Conservation (phyloP, 2,329 filamentous ascomycete species). For the Dichotomopilus funicola region DNA sequence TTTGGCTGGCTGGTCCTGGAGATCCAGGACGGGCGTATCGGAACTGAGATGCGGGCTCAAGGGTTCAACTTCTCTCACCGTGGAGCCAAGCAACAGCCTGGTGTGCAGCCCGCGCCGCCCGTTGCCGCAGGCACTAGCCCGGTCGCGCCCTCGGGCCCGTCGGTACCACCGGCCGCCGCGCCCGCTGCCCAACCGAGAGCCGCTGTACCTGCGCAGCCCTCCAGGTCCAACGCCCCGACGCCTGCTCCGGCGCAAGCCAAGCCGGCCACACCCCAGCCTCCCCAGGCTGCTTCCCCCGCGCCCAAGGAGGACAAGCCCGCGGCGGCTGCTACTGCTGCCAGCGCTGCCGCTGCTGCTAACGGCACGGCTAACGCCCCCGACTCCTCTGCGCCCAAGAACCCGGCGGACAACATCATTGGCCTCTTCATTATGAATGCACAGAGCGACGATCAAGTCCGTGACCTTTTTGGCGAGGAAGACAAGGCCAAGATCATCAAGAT, state of each 20-base stretch:
- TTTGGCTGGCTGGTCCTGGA: conserved; percentile 95
- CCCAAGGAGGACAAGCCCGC: conserved; percentile 52
- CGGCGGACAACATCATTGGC: conserved; percentile 64
- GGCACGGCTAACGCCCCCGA: conserved; percentile 46
- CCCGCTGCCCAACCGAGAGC: conserved; percentile 29
- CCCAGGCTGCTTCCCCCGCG: conserved; percentile 32
- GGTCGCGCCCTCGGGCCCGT: conserved; percentile 28
- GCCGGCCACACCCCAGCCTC: conserved; percentile 44
- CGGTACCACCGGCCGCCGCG: conserved; percentile 27
- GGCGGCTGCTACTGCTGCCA: conserved; percentile 38
- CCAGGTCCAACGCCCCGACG: conserved; percentile 38
- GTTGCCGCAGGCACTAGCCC: conserved; percentile 29
- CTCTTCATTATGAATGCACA: conserved; percentile 86
- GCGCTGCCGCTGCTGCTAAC: conserved; percentile 47
- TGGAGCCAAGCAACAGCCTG: conserved; percentile 66
- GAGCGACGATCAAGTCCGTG: conserved; percentile 73
- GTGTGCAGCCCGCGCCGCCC: conserved; percentile 28
- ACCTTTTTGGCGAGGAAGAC: conserved; percentile 78
- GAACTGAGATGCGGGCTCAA: conserved; percentile 96
- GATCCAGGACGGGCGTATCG: conserved; percentile 90
- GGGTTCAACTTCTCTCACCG: conserved; percentile 99
- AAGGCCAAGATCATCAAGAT: conserved; percentile 71
- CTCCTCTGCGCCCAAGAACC: conserved; percentile 47
- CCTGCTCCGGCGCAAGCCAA: conserved; percentile 36
- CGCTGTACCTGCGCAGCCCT: conserved; percentile 32